phyloP scores from a whole-genome alignment of 176 grass and related monocot genomes.

The Secale cereale region DNA sequence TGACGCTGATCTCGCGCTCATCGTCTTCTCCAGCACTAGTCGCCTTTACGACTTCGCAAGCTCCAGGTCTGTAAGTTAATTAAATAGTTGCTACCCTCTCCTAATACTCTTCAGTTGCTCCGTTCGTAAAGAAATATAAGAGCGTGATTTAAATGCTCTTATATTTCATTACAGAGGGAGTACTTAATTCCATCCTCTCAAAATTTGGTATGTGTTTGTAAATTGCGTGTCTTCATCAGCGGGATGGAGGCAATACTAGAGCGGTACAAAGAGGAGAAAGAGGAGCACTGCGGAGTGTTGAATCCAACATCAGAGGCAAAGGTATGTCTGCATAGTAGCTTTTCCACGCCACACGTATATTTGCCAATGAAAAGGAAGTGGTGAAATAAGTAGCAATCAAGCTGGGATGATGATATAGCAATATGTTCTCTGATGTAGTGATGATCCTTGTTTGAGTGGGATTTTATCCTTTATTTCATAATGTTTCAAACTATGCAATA shows the following conservation, averaged over 20 bases:
- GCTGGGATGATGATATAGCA: not conserved
- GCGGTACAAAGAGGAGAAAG: conserved; percentile 30
- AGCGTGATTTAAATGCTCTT: no score
- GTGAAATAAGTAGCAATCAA: not conserved
- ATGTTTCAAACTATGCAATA: not conserved
- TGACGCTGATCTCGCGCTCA: conserved; percentile 20
- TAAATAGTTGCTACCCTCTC: not conserved
- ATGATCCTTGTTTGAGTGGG: not conserved
- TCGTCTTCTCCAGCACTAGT: conserved; percentile 36
- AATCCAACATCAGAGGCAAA: conserved; percentile 35
- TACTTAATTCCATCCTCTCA: not conserved
- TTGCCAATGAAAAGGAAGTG: not conserved
- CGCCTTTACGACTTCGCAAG: conserved; percentile 32
- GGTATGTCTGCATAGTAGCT: conserved; percentile 6
- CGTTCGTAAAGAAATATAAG: no score
- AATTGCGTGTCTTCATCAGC: not conserved
- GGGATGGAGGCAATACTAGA: conserved; percentile 27
- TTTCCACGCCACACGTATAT: not conserved
- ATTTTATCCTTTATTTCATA: not conserved
- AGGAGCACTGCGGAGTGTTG: not conserved
- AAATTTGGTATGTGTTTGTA: not conserved
- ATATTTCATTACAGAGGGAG: no score
- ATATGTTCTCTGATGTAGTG: not conserved
- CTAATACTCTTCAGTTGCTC: no score
- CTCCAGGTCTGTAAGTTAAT: not conserved